These are phyloP conservation scores for Umbelopsis vinacea DNA, from an alignment of 192 early-diverging fungal genomes.

Conservation along the genomic window DNA sequence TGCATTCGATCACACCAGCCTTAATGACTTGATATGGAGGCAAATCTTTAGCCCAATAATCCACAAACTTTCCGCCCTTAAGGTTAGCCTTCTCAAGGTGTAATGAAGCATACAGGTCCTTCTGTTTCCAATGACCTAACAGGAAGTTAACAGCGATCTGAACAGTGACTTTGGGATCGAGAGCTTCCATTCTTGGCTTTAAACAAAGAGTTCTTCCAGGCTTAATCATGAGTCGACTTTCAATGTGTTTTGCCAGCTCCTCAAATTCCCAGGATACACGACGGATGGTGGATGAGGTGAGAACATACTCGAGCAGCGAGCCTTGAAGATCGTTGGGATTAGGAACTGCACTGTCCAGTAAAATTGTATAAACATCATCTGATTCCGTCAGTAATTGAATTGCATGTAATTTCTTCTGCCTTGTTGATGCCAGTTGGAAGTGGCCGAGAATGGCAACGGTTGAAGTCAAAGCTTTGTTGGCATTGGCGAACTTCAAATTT, in stretches of 20 bases:
- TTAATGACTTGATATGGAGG: constrained; percentile 7
- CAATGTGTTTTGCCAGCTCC: background rate
- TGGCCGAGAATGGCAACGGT: constrained; percentile 21
- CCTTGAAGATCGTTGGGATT: background rate
- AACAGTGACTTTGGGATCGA: background rate
- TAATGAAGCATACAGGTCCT: background rate
- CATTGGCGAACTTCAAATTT: background rate
- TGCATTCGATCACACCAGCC: background rate
- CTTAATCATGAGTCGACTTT: background rate
- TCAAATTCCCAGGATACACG: constrained; percentile 20
- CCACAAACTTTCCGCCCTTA: background rate
- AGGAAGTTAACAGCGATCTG: background rate
- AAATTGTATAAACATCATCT: constrained; percentile 13
- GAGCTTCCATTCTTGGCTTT: background rate
- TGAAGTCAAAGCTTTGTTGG: background rate
- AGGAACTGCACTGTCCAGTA: constrained; percentile 16
- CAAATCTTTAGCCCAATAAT: constrained; percentile 10
- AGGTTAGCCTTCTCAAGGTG: background rate
- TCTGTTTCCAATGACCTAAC: background rate
- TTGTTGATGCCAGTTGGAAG: background rate
- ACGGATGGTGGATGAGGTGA: constrained; percentile 13
- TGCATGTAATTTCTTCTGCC: constrained; percentile 2
- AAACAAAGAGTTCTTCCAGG: constrained; percentile 23
- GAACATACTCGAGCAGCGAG: background rate
- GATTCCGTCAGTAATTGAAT: constrained; percentile 7